These are phyloP conservation scores for Pestalotiopsis sp. DNA, from an alignment of 2,329 filamentous ascomycete species.

Conservation along the genomic window DNA sequence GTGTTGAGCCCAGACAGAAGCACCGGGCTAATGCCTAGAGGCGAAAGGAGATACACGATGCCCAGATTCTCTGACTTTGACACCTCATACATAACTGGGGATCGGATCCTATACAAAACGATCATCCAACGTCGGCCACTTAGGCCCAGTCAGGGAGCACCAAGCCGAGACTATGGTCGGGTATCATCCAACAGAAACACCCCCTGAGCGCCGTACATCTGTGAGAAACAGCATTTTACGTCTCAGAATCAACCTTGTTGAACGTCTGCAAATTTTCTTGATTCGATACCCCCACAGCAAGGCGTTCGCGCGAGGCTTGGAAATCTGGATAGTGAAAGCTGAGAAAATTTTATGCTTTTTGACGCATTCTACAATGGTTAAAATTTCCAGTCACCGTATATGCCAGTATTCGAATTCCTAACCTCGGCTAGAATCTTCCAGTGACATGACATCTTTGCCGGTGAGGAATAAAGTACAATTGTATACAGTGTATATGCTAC, in stretches of 20 bases:
- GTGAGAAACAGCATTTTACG: not conserved
- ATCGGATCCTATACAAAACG: too few species aligned
- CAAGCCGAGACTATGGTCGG: too few species aligned
- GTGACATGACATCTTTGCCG: not conserved
- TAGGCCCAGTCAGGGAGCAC: too few species aligned
- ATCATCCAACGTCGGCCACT: too few species aligned
- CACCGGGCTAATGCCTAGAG: too few species aligned
- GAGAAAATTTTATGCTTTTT: not conserved
- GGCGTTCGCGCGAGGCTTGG: not conserved
- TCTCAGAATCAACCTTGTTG: not conserved
- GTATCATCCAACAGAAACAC: too few species aligned
- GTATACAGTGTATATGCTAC: slow-evolving; percentile 9
- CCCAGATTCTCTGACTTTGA: too few species aligned
- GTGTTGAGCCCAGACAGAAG: too few species aligned
- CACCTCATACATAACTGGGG: too few species aligned
- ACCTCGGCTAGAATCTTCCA: not conserved
- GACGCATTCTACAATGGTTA: not conserved
- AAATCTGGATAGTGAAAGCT: not conserved
- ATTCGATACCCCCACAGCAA: not conserved
- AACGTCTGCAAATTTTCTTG: not conserved
- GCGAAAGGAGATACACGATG: too few species aligned
- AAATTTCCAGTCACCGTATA: not conserved
- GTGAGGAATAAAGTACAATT: slow-evolving; percentile 6
- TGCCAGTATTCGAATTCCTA: not conserved
- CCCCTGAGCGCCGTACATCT: too few species aligned